Base-by-base conservation (phyloP, 2,329 filamentous ascomycete genomes). In the Hypoxylon sp. region DNA sequence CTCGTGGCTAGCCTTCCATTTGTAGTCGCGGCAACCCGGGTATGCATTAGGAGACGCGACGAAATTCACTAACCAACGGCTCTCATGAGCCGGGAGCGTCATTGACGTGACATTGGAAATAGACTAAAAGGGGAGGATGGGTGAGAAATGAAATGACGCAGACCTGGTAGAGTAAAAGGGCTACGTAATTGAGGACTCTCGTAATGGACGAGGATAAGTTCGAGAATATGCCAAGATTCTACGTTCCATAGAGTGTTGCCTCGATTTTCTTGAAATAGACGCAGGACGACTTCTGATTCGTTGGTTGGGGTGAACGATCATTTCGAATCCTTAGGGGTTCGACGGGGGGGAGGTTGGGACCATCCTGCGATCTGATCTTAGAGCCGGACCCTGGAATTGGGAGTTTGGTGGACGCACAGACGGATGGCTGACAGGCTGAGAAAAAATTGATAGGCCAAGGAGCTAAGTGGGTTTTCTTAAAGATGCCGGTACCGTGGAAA, bases 151-250 rank as follows among this genome's bases (percentile, higher is more conserved):
- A 59, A 59, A 59, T 59, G 50, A 59, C 45, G 49, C 43, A 57
- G 52, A 59, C 42, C 48, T 59, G 42, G 45, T 45, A 56, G 47
- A 51, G 56, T 44, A 54, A 49, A 56, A 51, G 53, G 47, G n/a
- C 49, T 56, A 59, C 46, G 53, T 56, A 57, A 59, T 57, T 44
- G 36, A 57, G 20, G 53, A 17, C 16, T 43, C 37, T 45, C 11
- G 37, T 43, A 45, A 49, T 45, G 38, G 34, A 45, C 25, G 46
- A 46, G 49, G 53, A 54, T 46, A 49, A 56, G 45, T 59, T 56
- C 56, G 52, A 59, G 56, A 59, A 59, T 54, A 54, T 32, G 56
- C 56, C 56, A 59, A 59, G 56, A 54, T 49, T 54, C 51, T 49
- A 48, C 49, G 56, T 51, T 41, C 56, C 56, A 59, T 41, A 36